Conservation (phyloP, 306 rosid species). For the Fagus crenata region DNA sequence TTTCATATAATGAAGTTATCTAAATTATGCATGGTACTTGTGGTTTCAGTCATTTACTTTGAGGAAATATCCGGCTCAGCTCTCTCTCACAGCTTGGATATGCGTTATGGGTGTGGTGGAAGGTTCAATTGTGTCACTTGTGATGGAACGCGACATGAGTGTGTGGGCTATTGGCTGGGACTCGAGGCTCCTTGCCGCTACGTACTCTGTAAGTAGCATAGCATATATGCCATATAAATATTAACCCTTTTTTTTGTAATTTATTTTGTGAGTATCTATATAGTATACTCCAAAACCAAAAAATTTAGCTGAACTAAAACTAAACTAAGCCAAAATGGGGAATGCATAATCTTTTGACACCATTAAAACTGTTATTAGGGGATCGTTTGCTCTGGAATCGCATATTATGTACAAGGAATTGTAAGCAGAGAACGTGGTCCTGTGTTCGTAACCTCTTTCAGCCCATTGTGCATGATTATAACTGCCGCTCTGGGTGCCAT, state of each 20-base stretch:
- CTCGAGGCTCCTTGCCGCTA: constrained; percentile 90
- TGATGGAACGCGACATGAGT: constrained; percentile 66
- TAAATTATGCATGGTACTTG: constrained; percentile 1
- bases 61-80: constrained; percentile 88
- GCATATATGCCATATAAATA: not conserved
- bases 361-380: constrained; percentile 46
- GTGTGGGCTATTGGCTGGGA: constrained; percentile 95
- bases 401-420: constrained; percentile 85
- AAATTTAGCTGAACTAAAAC: too few species aligned
- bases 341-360: not conserved
- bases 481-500: constrained; percentile 79
- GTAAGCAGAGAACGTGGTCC: constrained; percentile 87
- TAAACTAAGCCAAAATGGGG: too few species aligned
- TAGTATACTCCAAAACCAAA: too few species aligned
- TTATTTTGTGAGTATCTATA: not conserved
- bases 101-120: constrained; percentile 72
- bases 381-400: constrained; percentile 88
- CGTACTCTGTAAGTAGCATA: constrained; percentile 69
- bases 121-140: constrained; percentile 63
- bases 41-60: constrained; percentile 70
- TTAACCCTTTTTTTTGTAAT: too few species aligned
- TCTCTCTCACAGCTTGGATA: constrained; percentile 92
- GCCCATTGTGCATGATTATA: constrained; percentile 91
- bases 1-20: too few species aligned
- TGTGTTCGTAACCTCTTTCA: constrained; percentile 88